A percentile compares a stretch with the other conserved stretches of the same genome.
Evolutionary conservation across 2,329 filamentous ascomycete species (phyloP).

Genomic region (Hypoxylon sp.): DNA sequence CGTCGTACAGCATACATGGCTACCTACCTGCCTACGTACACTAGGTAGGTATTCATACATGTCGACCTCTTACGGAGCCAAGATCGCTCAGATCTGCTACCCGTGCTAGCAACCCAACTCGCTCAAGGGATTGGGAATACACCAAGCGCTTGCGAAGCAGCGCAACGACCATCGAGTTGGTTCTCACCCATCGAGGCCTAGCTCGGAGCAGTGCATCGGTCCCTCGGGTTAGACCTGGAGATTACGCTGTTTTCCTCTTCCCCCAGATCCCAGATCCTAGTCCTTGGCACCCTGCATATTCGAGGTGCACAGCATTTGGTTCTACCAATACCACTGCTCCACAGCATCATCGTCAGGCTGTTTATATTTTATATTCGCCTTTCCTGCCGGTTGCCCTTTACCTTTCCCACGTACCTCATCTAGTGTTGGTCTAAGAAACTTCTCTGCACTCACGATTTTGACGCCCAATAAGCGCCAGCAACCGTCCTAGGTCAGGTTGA

Average conservation of each 20-base stretch:
- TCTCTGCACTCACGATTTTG: not conserved
- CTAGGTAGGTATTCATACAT: slow-evolving; percentile 15
- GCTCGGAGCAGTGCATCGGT: slow-evolving; percentile 37
- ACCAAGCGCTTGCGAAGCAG: slow-evolving; percentile 34
- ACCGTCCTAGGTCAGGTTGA: slow-evolving; percentile 21
- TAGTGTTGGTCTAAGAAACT: not conserved
- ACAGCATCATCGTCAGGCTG: slow-evolving; percentile 12
- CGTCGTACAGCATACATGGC: slow-evolving; percentile 29
- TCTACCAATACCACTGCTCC: slow-evolving; percentile 4
- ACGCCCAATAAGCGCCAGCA: slow-evolving; percentile 30
- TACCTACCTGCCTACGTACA: too few relatives aligned
- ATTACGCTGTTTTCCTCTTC: slow-evolving; percentile 28
- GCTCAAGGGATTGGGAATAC: slow-evolving; percentile 24
- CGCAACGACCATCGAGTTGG: slow-evolving; percentile 24
- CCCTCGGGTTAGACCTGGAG: slow-evolving; percentile 29
- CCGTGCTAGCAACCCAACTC: slow-evolving; percentile 25
- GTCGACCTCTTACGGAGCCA: slow-evolving; percentile 24
- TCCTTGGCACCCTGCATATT: slow-evolving; percentile 27
- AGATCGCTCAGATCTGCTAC: slow-evolving; percentile 31
- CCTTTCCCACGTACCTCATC: not conserved
- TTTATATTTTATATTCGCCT: slow-evolving; percentile 21
- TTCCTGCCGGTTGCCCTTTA: not conserved
- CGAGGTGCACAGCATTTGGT: slow-evolving; percentile 24
- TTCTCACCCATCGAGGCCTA: slow-evolving; percentile 37
- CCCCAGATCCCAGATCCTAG: slow-evolving; percentile 24